Evolutionary conservation across 2,329 filamentous ascomycete genomes (phyloP).

Genomic region (Laburnicola sp.): DNA sequence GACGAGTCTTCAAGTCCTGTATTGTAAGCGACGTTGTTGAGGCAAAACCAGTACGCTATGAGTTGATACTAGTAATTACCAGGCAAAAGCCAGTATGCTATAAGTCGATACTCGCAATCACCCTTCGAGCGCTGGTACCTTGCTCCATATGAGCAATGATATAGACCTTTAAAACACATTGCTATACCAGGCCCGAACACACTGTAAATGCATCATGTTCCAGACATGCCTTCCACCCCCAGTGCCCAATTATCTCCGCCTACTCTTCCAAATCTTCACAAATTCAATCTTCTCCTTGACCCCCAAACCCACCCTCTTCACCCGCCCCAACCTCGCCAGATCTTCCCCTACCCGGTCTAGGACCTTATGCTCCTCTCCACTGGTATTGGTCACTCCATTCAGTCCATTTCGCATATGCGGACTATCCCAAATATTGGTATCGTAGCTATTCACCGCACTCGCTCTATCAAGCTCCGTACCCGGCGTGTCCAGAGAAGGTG

Average conservation of each 20-base stretch:
- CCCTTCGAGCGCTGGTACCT: too few species aligned
- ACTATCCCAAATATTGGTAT: conserved; percentile 40
- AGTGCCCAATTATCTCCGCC: conserved; percentile 19
- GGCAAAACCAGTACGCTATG: too few species aligned
- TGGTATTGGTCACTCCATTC: conserved; percentile 8
- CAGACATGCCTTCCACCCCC: not conserved
- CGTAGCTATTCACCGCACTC: conserved; percentile 28
- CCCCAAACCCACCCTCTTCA: conserved; percentile 85
- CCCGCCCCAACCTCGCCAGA: conserved; percentile 81
- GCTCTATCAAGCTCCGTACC: conserved; percentile 15
- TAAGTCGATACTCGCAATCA: too few species aligned
- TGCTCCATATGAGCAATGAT: too few species aligned
- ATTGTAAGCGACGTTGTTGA: too few species aligned
- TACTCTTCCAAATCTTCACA: conserved; percentile 68
- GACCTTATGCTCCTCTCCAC: conserved; percentile 63
- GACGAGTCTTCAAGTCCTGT: too few species aligned
- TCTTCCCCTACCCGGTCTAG: conserved; percentile 82
- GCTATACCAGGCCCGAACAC: not conserved
- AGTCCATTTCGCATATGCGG: conserved; percentile 28
- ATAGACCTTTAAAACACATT: too few species aligned
- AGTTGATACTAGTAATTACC: too few species aligned
- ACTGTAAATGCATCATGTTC: not conserved
- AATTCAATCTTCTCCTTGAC: conserved; percentile 83
- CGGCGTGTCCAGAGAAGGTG: conserved; percentile 25
- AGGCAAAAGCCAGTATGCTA: too few species aligned